Percentiles rank a stretch among this genome's conserved stretches.
These are phyloP conservation scores for Cyclostephanos tholiformis DNA, from an alignment of 108 stramenopile species.

Conservation along the genomic window DNA sequence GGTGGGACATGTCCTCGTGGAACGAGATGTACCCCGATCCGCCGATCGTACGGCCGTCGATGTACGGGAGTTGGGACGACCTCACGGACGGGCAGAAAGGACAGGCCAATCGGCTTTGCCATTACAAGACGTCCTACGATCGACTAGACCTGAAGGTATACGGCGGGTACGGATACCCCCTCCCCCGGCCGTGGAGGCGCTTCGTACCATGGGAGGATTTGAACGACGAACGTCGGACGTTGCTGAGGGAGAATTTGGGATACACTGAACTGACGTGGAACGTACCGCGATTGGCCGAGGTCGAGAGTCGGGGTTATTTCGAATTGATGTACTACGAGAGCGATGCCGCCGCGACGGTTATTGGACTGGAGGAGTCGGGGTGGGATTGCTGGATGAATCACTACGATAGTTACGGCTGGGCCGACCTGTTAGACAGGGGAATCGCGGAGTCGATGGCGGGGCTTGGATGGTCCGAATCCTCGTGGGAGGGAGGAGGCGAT, in stretches of 20 bases:
- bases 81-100: slow-evolving; percentile 7
- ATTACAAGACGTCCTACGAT: slow-evolving; percentile 27
- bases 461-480: slow-evolving; percentile 16
- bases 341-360: background rate
- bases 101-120: slow-evolving; percentile 17
- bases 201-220: slow-evolving; percentile 9
- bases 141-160: slow-evolving; percentile 9
- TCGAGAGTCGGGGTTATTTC: slow-evolving; percentile 10
- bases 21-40: too few relatives aligned
- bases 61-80: slow-evolving; percentile 4
- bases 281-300: background rate
- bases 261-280: slow-evolving; percentile 28
- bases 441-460: background rate
- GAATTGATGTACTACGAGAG: background rate
- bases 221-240: too few relatives aligned
- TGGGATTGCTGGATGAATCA: slow-evolving; percentile 50
- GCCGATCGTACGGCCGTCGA: too few relatives aligned
- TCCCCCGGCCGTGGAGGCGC: background rate
- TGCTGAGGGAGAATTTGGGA: background rate
- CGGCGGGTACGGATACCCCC: background rate
- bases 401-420: slow-evolving; percentile 32
- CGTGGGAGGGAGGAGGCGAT: slow-evolving; percentile 13
- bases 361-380: slow-evolving; percentile 11
- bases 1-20: too few relatives aligned
- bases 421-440: slow-evolving; percentile 12